These are phyloP conservation scores for Lentinula aciculospora DNA, from an alignment of 768 basidiomycete genomes.

Conservation along the genomic window DNA sequence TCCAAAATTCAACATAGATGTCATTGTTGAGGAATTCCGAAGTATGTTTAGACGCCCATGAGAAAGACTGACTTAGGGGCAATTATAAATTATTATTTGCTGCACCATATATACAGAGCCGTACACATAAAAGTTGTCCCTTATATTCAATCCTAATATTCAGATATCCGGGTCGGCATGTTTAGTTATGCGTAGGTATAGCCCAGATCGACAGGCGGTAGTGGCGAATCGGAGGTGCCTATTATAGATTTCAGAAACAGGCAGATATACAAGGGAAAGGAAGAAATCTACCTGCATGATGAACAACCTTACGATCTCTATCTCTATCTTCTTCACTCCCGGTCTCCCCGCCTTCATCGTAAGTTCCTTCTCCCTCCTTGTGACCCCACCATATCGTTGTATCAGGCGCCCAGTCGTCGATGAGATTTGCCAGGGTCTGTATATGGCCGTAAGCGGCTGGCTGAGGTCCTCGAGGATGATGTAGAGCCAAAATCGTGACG, in stretches of 20 bases:
- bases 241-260: too few species aligned
- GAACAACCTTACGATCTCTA: not conserved
- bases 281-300: not conserved
- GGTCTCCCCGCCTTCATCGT: not conserved
- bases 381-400: conserved; percentile 16
- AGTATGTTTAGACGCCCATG: too few species aligned
- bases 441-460: conserved; percentile 27
- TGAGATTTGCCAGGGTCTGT: conserved; percentile 25
- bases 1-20: too few species aligned
- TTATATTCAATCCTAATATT: too few species aligned
- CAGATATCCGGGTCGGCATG: too few species aligned
- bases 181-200: not conserved
- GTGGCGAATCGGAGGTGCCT: not conserved
- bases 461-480: conserved; percentile 10
- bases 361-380: conserved; percentile 10
- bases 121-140: too few species aligned
- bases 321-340: not conserved
- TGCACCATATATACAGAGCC: too few species aligned
- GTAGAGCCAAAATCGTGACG: not conserved
- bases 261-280: not conserved
- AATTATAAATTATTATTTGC: too few species aligned
- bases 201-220: not conserved
- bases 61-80: too few species aligned
- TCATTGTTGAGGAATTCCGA: too few species aligned
- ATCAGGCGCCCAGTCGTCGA: conserved; percentile 28